Conservation (phyloP, 164 flowering plant genomes). For the Vitis rupestris region DNA sequence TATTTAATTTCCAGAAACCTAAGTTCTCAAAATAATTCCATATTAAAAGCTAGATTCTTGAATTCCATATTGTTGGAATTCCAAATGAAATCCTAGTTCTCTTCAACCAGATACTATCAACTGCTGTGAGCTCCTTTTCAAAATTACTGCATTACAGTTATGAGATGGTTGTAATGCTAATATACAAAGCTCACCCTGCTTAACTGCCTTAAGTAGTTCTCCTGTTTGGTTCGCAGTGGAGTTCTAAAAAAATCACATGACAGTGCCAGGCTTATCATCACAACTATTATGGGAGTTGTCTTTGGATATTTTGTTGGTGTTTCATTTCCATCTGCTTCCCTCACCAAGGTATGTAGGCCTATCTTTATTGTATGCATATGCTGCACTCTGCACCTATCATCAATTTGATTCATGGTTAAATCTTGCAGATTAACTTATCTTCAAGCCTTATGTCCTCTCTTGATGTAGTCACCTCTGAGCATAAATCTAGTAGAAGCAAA, state of each 20-base stretch:
- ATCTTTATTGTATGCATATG: neutral
- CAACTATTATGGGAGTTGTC: conserved; percentile 68
- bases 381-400: neutral
- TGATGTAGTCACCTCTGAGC: conserved; percentile 32
- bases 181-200: neutral
- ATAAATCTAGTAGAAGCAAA: conserved; percentile 19
- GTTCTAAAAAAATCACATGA: conserved; percentile 55
- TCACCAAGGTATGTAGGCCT: conserved; percentile 51
- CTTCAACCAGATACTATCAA: neutral
- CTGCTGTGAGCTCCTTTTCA: neutral
- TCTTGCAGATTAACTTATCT: conserved; percentile 64
- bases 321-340: conserved; percentile 70
- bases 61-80: no score
- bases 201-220: neutral
- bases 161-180: neutral
- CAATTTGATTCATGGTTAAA: conserved; percentile 10
- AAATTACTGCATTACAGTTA: neutral
- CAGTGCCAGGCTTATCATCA: conserved; percentile 51
- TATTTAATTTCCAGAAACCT: neutral
- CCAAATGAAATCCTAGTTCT: no score
- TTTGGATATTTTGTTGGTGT: conserved; percentile 82
- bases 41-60: no score
- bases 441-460: conserved; percentile 55
- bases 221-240: conserved; percentile 48
- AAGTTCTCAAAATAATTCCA: no score